Conservation (phyloP, 768 basidiomycete genomes). For the Xerocomellus dryophilus region DNA sequence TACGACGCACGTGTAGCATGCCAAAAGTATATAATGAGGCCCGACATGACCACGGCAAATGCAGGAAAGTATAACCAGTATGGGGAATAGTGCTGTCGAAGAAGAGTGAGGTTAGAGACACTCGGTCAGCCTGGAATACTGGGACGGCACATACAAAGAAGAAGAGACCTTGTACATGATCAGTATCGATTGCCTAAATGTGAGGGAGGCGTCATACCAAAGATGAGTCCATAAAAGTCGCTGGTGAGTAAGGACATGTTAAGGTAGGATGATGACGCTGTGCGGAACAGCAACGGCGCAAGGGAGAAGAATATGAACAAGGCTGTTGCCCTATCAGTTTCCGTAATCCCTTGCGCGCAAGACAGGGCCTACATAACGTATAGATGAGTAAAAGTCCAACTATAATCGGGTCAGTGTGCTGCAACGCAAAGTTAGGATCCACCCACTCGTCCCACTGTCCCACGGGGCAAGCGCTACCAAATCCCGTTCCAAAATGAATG, state of each 20-base stretch:
- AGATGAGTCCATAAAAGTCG: constrained; percentile 84
- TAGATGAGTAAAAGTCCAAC: constrained; percentile 50
- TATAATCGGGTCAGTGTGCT: constrained; percentile 35
- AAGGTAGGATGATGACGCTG: constrained; percentile 82
- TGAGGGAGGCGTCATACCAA: constrained; percentile 38
- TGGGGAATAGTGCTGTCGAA: constrained; percentile 66
- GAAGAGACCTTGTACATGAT: constrained; percentile 39
- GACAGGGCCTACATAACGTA: constrained; percentile 33
- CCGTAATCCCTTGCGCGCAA: no score
- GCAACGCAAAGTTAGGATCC: constrained; percentile 14
- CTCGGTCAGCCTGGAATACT: background rate
- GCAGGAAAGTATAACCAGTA: constrained; percentile 89
- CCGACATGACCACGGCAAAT: constrained; percentile 64
- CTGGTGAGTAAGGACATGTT: constrained; percentile 83
- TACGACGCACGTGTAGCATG: constrained; percentile 64
- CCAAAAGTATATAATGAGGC: constrained; percentile 86
- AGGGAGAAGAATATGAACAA: constrained; percentile 82
- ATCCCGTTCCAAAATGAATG: constrained; percentile 67
- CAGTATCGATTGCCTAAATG: background rate
- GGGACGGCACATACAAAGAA: constrained; percentile 43
- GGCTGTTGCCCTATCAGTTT: constrained; percentile 36
- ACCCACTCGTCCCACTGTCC: constrained; percentile 65
- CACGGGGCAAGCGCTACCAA: constrained; percentile 61
- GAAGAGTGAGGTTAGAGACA: background rate
- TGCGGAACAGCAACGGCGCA: constrained; percentile 76